Evolutionary conservation across 768 basidiomycete genomes (phyloP).

Genomic region (Daedaleopsis nitida): DNA sequence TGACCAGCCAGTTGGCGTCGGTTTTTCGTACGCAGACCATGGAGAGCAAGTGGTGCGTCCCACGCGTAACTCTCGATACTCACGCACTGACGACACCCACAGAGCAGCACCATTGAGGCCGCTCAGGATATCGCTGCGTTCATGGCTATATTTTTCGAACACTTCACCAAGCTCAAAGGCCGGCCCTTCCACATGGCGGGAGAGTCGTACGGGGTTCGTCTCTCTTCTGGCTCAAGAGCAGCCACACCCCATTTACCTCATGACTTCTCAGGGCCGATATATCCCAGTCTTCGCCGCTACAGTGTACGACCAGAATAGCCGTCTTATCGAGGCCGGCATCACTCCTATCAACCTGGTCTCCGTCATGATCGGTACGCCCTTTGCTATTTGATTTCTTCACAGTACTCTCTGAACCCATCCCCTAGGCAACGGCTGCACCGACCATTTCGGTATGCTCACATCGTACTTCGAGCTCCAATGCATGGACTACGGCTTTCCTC

Average conservation of each 20-base stretch:
- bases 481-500: conserved; percentile 31
- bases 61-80: neutral
- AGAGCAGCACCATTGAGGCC: conserved; percentile 68
- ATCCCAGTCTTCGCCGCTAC: conserved; percentile 48
- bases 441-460: neutral
- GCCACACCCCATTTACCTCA: no score
- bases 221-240: no score
- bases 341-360: conserved; percentile 48
- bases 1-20: conserved; percentile 38
- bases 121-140: conserved; percentile 70
- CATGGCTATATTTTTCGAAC: conserved; percentile 68
- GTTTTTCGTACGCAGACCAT: conserved; percentile 48
- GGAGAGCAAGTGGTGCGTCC: conserved; percentile 52
- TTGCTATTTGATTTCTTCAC: no score
- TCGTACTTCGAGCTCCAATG: conserved; percentile 56
- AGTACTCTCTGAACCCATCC: conserved; percentile 22
- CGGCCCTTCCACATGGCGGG: conserved; percentile 43
- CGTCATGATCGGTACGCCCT: conserved; percentile 42
- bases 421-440: conserved; percentile 19
- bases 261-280: conserved; percentile 43
- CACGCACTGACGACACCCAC: neutral
- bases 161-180: conserved; percentile 68
- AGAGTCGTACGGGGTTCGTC: conserved; percentile 51
- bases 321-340: conserved; percentile 42
- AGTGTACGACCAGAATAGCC: conserved; percentile 46